A percentile compares a stretch with the other conserved stretches of the same genome.
Conservation (phyloP, 2,329 filamentous ascomycete species). For the Ophiostoma triangulosporum region DNA sequence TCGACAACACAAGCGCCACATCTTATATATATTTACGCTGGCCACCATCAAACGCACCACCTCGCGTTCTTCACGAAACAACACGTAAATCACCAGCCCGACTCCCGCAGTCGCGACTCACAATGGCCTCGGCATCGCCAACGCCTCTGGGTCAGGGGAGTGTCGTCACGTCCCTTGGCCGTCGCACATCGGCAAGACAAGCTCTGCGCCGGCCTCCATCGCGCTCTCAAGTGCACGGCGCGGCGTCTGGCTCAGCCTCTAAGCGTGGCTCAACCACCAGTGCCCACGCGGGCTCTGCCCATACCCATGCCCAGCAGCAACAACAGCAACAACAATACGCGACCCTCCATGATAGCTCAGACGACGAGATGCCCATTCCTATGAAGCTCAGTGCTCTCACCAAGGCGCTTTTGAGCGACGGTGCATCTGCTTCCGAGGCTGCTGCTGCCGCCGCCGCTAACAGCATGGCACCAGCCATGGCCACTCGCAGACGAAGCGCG, state of each 20-base stretch:
- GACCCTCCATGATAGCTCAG: conserved; percentile 70
- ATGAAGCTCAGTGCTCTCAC: conserved; percentile 91
- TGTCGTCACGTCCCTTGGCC: conserved; percentile 30
- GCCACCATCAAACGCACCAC: not conserved
- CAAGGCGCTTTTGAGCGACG: conserved; percentile 64
- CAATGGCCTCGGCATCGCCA: conserved; percentile 41
- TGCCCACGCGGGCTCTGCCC: not conserved
- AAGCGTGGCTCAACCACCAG: conserved; percentile 7
- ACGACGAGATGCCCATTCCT: conserved; percentile 82
- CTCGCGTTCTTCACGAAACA: too few species aligned
- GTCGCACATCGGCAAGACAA: conserved; percentile 44
- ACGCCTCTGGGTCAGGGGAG: conserved; percentile 37
- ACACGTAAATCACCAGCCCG: not conserved
- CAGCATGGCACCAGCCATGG: conserved; percentile 30
- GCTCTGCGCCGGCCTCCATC: conserved; percentile 37
- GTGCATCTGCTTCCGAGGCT: conserved; percentile 33
- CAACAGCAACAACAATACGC: conserved; percentile 31
- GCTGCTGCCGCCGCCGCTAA: conserved; percentile 12
- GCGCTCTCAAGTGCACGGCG: conserved; percentile 25
- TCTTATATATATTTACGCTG: not conserved
- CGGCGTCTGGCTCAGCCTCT: conserved; percentile 9
- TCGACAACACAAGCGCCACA: not conserved
- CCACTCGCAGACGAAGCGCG: conserved; percentile 37
- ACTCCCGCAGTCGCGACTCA: not conserved
- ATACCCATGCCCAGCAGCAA: conserved; percentile 10